phyloP scores from a whole-genome alignment of 2,329 filamentous ascomycete species.

The Tolypocladium tropicale region DNA sequence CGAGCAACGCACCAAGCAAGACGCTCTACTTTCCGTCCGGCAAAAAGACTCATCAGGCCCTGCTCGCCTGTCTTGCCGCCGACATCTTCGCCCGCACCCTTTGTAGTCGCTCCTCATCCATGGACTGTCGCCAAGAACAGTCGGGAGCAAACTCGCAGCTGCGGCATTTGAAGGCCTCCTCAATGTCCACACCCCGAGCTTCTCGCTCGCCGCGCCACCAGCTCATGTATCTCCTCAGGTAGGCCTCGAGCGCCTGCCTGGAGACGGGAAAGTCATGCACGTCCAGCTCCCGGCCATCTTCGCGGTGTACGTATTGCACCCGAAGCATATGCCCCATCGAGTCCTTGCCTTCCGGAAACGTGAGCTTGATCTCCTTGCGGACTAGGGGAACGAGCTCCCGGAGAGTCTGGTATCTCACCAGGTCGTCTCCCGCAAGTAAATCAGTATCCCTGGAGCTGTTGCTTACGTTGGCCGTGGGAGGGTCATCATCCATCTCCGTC shows the following conservation, averaged over 20 bases:
- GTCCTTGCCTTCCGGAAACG: constrained; percentile 40
- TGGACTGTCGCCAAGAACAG: constrained; percentile 67
- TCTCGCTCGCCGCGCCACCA: constrained; percentile 79
- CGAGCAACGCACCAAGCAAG: too few species aligned
- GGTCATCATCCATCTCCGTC: neutral
- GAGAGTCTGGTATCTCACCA: constrained; percentile 37
- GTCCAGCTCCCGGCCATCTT: constrained; percentile 43
- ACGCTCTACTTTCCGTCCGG: too few species aligned
- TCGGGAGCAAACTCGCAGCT: constrained; percentile 72
- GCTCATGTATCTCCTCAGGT: constrained; percentile 59
- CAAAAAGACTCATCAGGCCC: neutral
- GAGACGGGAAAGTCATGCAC: constrained; percentile 58
- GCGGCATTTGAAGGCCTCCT: constrained; percentile 82
- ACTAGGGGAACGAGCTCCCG: constrained; percentile 36
- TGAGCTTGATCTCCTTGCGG: constrained; percentile 32
- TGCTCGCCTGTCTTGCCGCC: neutral
- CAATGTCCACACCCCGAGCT: constrained; percentile 65
- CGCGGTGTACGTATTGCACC: constrained; percentile 43
- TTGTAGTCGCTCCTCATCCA: constrained; percentile 46
- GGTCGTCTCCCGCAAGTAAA: constrained; percentile 7
- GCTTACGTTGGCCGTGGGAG: neutral
- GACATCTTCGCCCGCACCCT: constrained; percentile 13
- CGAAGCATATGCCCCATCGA: constrained; percentile 40
- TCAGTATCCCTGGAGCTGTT: neutral
- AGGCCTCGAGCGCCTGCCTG: constrained; percentile 48